Percentiles rank a stretch among this genome's conserved stretches.
phyloP scores from a whole-genome alignment of 345 rosid species.

The Mercurialis annua region DNA sequence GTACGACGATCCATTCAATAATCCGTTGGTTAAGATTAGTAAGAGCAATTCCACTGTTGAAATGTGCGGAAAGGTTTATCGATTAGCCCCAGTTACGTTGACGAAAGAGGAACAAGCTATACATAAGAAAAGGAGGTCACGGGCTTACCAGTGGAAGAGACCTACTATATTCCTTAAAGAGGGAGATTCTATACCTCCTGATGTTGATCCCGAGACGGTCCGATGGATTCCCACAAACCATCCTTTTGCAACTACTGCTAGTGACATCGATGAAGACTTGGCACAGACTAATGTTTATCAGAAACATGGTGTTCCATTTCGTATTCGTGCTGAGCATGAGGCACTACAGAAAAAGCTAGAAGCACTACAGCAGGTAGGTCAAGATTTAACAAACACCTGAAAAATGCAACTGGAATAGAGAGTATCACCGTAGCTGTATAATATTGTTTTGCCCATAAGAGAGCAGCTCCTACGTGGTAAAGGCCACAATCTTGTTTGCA shows the following conservation, averaged over 20 bases:
- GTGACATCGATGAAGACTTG: slow-evolving; percentile 82
- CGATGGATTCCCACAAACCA: slow-evolving; percentile 99
- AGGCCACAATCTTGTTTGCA: not conserved
- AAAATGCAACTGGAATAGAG: not conserved
- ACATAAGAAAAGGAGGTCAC: slow-evolving; percentile 89
- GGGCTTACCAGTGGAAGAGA: slow-evolving; percentile 97
- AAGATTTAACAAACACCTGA: not conserved
- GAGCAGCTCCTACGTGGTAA: not conserved
- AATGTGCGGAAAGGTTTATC: slow-evolving; percentile 92
- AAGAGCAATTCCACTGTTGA: slow-evolving; percentile 76
- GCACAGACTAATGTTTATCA: slow-evolving; percentile 90
- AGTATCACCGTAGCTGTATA: not conserved
- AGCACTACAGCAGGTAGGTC: slow-evolving; percentile 66
- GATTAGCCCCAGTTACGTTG: slow-evolving; percentile 78
- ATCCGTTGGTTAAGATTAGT: slow-evolving; percentile 75
- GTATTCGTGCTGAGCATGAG: slow-evolving; percentile 90
- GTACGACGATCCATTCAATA: slow-evolving; percentile 91
- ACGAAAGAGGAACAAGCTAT: slow-evolving; percentile 65
- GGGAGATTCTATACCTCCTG: slow-evolving; percentile 82
- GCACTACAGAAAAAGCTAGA: slow-evolving; percentile 84
- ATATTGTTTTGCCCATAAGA: not conserved
- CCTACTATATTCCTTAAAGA: slow-evolving; percentile 87
- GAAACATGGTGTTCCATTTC: slow-evolving; percentile 89
- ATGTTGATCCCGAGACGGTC: slow-evolving; percentile 84
- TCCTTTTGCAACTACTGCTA: slow-evolving; percentile 88